Evolutionary conservation across 1,284 basidiomycete species (phyloP), one percentile per base, ranked within the genome.

Genomic region (Cryptococcus wingfieldii): DNA sequence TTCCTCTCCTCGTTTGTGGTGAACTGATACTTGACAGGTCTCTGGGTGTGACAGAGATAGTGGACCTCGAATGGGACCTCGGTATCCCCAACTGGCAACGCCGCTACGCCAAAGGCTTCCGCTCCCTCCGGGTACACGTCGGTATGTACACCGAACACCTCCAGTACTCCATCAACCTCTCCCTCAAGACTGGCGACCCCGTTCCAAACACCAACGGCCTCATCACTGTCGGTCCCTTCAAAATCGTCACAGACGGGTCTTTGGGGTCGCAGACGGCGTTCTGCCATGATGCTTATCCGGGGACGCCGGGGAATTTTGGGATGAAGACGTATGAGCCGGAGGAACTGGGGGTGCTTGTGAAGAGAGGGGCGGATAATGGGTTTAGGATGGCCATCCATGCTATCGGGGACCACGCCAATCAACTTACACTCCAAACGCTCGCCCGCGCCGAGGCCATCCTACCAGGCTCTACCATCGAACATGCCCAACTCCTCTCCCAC

Each of bases 61-160:
- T 71, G 39, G 73, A 75, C 25, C 61, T 75, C 14, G 73, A 75
- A 56, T 69, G 69, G 63, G 64, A 60, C 8, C 62, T 66, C 59
- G 72, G 71, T 53, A 63, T 71, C 14, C 38, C 49, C 0, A 54
- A 56, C 25, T 74, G 67, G 67, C 42, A 52, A 44, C 52, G 69
- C 4, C 58, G 72, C 2, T 56, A 61, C 14, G 38, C 48, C n/a
- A 62, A 61, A 28, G 69, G 64, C 19, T 61, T 71, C 45, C 18
- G 57, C 38, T 43, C 46, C 12, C 63, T 70, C 18, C 63, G 71
- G 3, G 66, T 75, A 1, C 62, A 68, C 42, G 59, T 64, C 25
- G 73, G 71, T 2, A 65, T 74, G 54, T 75, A 75, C 58, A 58
- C 62, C 8, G 58, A 61, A 34, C 71, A 75, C 50, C 44, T 75